Evolutionary conservation across 176 grass and related monocot species (phyloP).

Genomic region (Oryza australiensis): DNA sequence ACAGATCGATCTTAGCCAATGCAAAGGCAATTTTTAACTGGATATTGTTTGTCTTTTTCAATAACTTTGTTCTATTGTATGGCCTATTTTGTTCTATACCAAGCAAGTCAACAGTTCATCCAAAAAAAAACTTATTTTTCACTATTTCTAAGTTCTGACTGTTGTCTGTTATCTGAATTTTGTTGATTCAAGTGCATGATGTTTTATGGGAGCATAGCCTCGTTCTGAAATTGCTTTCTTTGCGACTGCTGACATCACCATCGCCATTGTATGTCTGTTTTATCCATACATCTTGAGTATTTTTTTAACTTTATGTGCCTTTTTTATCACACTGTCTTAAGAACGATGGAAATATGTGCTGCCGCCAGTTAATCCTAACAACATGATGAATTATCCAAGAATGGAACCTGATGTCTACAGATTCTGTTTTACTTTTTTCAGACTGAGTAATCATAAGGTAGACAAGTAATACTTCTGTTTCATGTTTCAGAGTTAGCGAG

Average conservation of each 20-base stretch:
- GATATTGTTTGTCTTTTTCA: not conserved
- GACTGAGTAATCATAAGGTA: not conserved
- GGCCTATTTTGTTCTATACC: not conserved
- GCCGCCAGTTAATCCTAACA: not conserved
- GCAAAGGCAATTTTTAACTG: not conserved
- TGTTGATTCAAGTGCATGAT: not conserved
- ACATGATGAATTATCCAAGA: not conserved
- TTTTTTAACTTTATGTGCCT: not conserved
- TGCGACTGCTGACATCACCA: not conserved
- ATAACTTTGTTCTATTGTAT: not conserved
- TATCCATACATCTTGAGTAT: not conserved
- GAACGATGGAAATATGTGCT: not conserved
- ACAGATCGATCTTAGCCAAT: not conserved
- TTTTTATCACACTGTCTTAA: not conserved
- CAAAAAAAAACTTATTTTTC: not conserved
- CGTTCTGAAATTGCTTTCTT: not conserved
- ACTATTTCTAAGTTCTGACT: not conserved
- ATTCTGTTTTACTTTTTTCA: not conserved
- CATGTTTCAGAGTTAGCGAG: not conserved
- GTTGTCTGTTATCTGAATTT: not conserved
- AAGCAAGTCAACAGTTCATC: not conserved
- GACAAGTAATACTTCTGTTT: not conserved
- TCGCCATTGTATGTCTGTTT: not conserved
- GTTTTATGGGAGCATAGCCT: not conserved
- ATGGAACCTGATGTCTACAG: not conserved